Base-by-base conservation (phyloP, 148 eudicot species). In the Spergularia marina region DNA sequence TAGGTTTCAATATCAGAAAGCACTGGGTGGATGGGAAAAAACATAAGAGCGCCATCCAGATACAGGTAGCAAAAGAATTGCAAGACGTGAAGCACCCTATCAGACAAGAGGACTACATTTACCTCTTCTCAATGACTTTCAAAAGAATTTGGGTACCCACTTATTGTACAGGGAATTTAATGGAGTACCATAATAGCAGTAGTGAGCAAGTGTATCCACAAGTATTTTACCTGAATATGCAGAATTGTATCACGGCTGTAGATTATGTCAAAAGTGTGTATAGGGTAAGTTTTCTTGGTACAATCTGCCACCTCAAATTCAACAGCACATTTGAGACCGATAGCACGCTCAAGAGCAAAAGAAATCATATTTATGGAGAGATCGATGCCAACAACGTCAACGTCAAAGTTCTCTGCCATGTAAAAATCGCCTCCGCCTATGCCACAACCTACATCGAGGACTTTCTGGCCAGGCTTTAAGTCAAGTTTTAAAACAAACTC, bases 281-380 rank as follows among this genome's bases (percentile, higher is more conserved):
- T 90, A 54, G 97, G 93, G 82, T 96, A 96, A 53, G 80, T 76
- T 87, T 91, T 96, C 89, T 85, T 92, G 80, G 98, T 96, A 83
- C 98, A 96, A 76, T 96, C 99, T 68, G 97, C 93, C 79, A 96
- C 99, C 84, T 92, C 99, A 79, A 95, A 95, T 84, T 92, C 98
- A 59, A 95, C 97, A 66, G 97, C 82, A 76, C 90, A 91, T 47
- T 84, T 87, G 76, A 89, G 97, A 17, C 98, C 98, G 78, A 89
- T 91, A 51, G 99, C 92, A 64, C 89, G 96, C 75, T 95, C 99
- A 73, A 92, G 86, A 16, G 99, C 98, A 79, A 95, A 88, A 53
- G 98, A 92, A 25, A 95, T 84, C 99, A 95, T 95, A 68, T 95
- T 92, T 53, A 92, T 59, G 52, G 99, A 95, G 79, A 95, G 97